A percentile compares a stretch with the other conserved stretches of the same genome.
phyloP scores from a whole-genome alignment of 1,284 basidiomycete genomes.

The Ceratobasidium sp. region DNA sequence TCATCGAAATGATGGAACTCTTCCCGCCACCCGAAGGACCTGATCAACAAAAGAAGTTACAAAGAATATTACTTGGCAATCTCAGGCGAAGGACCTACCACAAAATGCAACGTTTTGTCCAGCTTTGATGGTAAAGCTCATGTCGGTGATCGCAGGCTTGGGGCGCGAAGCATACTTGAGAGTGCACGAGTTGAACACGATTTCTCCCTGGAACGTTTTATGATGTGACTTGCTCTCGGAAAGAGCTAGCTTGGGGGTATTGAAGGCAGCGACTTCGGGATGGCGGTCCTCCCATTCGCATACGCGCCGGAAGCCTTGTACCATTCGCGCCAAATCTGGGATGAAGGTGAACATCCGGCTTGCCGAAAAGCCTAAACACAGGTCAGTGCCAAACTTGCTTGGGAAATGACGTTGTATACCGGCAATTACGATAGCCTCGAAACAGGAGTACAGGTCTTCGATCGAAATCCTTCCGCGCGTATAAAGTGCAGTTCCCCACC shows the following conservation, averaged over 20 bases:
- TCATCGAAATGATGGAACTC: slow-evolving; percentile 46
- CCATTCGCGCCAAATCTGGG: slow-evolving; percentile 45
- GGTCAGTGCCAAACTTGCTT: no score
- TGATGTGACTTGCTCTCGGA: no score
- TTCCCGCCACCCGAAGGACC: slow-evolving; percentile 43
- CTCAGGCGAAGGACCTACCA: slow-evolving; percentile 39
- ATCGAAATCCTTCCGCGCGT: slow-evolving; percentile 14
- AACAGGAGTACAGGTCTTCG: slow-evolving; percentile 44
- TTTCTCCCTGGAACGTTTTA: background rate
- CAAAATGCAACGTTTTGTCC: slow-evolving; percentile 46
- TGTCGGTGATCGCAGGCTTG: slow-evolving; percentile 41
- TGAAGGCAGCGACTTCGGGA: slow-evolving; percentile 45
- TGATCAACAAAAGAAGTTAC: slow-evolving; percentile 36
- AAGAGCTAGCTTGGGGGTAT: slow-evolving; percentile 16
- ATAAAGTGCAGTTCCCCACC: slow-evolving; percentile 26
- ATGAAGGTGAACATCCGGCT: slow-evolving; percentile 45
- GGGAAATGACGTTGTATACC: slow-evolving; percentile 25
- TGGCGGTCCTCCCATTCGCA: no score
- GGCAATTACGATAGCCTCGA: slow-evolving; percentile 52
- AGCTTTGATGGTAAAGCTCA: slow-evolving; percentile 43
- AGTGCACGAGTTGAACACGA: slow-evolving; percentile 42
- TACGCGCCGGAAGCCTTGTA: slow-evolving; percentile 35
- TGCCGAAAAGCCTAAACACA: slow-evolving; percentile 37
- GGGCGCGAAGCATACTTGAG: no score
- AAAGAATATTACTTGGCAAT: no score